phyloP scores from a whole-genome alignment of 2,329 filamentous ascomycete species.

The Ophiostoma sp. region DNA sequence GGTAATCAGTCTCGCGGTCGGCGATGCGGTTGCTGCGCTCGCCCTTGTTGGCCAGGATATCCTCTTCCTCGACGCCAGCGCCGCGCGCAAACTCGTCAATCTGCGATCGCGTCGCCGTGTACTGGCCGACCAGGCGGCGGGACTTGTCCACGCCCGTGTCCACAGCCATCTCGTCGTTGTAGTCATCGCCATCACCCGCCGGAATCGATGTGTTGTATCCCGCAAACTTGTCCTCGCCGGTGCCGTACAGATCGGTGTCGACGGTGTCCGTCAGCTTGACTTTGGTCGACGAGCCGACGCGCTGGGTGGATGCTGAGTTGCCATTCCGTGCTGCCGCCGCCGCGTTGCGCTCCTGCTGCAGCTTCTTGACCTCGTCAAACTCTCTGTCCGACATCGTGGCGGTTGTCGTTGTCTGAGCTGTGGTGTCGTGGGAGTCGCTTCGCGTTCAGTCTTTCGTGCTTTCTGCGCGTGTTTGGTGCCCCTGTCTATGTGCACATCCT shows the following conservation, averaged over 20 bases:
- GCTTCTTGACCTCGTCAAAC: conserved; percentile 82
- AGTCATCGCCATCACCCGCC: conserved; percentile 64
- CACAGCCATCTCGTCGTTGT: conserved; percentile 65
- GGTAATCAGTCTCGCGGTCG: conserved; percentile 95
- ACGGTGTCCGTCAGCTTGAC: conserved; percentile 86
- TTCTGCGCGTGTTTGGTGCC: neutral
- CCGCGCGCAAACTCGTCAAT: conserved; percentile 92
- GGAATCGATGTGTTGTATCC: conserved; percentile 92
- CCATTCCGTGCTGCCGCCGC: conserved; percentile 73
- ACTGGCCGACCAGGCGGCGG: conserved; percentile 84
- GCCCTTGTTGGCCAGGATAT: conserved; percentile 75
- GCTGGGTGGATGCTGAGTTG: conserved; percentile 75
- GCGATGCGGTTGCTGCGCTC: conserved; percentile 90
- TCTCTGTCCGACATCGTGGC: conserved; percentile 71
- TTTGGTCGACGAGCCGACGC: conserved; percentile 81
- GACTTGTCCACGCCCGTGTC: conserved; percentile 58
- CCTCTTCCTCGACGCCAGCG: conserved; percentile 84
- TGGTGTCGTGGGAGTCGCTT: neutral
- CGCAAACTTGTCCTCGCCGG: conserved; percentile 73
- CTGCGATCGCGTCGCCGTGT: conserved; percentile 87
- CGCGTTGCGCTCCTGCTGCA: conserved; percentile 91
- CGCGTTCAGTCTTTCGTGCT: neutral
- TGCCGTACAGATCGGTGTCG: conserved; percentile 84
- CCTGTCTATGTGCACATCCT: conserved; percentile 22
- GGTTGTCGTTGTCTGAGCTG: neutral